Evolutionary conservation across 148 eudicot species (phyloP).

Genomic region (Fagopyrum homotropicum): DNA sequence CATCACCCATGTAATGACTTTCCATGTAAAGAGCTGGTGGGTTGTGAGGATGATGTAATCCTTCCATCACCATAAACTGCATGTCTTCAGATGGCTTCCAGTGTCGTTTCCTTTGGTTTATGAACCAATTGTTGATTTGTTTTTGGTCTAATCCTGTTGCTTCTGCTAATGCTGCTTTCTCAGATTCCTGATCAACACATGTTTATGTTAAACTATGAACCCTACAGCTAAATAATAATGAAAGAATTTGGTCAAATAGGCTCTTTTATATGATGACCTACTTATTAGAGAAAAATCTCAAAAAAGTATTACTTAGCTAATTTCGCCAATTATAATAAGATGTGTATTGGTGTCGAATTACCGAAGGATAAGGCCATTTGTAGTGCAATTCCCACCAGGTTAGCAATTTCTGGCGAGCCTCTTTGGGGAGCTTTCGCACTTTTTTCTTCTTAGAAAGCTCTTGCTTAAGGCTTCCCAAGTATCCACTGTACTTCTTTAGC

Average conservation of each 20-base stretch:
- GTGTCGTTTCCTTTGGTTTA: constrained; percentile 87
- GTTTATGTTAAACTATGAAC: background rate
- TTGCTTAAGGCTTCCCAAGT: constrained; percentile 80
- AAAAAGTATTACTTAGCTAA: background rate
- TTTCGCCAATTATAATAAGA: too few relatives aligned
- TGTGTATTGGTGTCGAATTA: background rate
- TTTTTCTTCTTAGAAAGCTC: constrained; percentile 70
- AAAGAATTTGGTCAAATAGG: too few relatives aligned
- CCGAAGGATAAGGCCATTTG: constrained; percentile 78
- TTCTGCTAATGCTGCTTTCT: constrained; percentile 83
- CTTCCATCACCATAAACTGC: constrained; percentile 69
- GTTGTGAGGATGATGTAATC: constrained; percentile 26
- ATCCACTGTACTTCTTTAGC: constrained; percentile 79
- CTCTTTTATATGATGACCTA: too few relatives aligned
- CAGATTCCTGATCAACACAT: constrained; percentile 57
- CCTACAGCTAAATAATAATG: too few relatives aligned
- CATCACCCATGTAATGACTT: constrained; percentile 73
- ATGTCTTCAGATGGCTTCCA: constrained; percentile 63
- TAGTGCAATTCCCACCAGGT: constrained; percentile 73
- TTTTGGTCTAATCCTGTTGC: constrained; percentile 88
- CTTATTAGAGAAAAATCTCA: too few relatives aligned
- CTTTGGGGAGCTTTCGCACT: constrained; percentile 62
- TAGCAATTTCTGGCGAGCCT: constrained; percentile 56
- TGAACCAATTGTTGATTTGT: constrained; percentile 96
- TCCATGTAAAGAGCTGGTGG: constrained; percentile 70